Base-by-base conservation (phyloP, 352 stramenopile species). In the Phytophthora megakarya region DNA sequence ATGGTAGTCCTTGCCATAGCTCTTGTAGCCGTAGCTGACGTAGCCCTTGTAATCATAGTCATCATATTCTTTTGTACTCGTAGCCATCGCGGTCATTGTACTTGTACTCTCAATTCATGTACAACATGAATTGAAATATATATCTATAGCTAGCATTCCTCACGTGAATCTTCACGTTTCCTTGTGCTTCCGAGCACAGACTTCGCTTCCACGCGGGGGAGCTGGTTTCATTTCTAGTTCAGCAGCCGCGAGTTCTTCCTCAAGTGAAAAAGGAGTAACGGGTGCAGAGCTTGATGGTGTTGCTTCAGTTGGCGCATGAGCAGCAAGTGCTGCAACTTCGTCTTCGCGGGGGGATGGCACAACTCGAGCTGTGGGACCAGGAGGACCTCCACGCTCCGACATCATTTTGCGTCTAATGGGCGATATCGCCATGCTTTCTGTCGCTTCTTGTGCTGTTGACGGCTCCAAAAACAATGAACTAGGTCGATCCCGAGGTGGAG, bases 361-460 rank as follows among this genome's bases (percentile, higher is more conserved):
- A 3, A 66, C 48, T 23, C 61, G 13, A 3, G 48, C 38, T 1
- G 50, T 54, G 7, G 72, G n/a, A 10, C 23, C 49, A 6, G 56
- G 30, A 18, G 48, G 33, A 1, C 32, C 21, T 11, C 64, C 74
- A 11, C 57, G 48, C 16, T 66, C 51, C 8, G 64, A 53, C 70
- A 83, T 69, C 77, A 84, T 85, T 57, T 81, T 84, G 13, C 61
- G 67, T 48, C 75, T 54, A 9, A 82, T 78, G 1, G 75, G 76
- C 3, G 76, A 88, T 5, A 86, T 60, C 1, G 43, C 43, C 56
- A 56, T 16, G 28, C 21, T 46, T 40, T 63, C 49, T 3, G 33
- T 46, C 21, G 28, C 48, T 40, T 63, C 39, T 18, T 51, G 32
- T 9, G 37, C 18, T 25, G 33, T 48, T 6, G 55, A 22, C 7